These are phyloP conservation scores for Jaapia argillacea DNA, from an alignment of 768 basidiomycete genomes.

Conservation along the genomic window DNA sequence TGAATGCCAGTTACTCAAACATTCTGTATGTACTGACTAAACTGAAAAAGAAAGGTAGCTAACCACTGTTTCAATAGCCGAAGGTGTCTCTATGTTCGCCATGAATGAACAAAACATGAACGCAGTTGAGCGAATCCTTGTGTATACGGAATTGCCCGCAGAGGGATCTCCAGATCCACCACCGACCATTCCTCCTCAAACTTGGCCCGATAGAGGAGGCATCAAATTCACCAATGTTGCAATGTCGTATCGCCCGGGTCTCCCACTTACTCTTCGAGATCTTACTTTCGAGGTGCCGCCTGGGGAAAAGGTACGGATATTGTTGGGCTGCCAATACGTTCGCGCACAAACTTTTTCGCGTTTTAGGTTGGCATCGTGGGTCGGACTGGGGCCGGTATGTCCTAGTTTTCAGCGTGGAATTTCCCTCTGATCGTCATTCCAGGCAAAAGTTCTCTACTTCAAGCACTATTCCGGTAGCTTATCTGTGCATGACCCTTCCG, in stretches of 20 bases:
- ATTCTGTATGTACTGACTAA: slow-evolving; percentile 34
- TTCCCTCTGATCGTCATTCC: neutral
- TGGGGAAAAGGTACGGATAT: slow-evolving; percentile 42
- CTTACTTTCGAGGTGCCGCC: slow-evolving; percentile 44
- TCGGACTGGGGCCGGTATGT: slow-evolving; percentile 27
- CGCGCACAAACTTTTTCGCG: neutral
- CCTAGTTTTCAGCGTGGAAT: neutral
- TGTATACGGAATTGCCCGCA: slow-evolving; percentile 50
- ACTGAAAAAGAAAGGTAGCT: neutral
- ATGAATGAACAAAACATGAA: slow-evolving; percentile 65
- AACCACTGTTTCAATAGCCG: slow-evolving; percentile 23
- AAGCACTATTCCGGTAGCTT: slow-evolving; percentile 44
- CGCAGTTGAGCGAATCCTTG: slow-evolving; percentile 61
- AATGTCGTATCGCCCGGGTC: slow-evolving; percentile 48
- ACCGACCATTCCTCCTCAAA: slow-evolving; percentile 20
- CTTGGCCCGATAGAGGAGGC: slow-evolving; percentile 42
- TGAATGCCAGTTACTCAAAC: slow-evolving; percentile 45
- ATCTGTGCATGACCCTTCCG: no score
- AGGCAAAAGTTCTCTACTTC: slow-evolving; percentile 48
- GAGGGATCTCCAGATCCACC: slow-evolving; percentile 48
- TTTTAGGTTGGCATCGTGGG: slow-evolving; percentile 36
- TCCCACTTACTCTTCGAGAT: slow-evolving; percentile 55
- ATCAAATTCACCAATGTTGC: slow-evolving; percentile 47
- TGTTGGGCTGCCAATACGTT: neutral
- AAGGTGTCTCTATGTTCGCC: slow-evolving; percentile 46